Evolutionary conservation across 345 rosid species (phyloP).

Genomic region (Linum lewisii): DNA sequence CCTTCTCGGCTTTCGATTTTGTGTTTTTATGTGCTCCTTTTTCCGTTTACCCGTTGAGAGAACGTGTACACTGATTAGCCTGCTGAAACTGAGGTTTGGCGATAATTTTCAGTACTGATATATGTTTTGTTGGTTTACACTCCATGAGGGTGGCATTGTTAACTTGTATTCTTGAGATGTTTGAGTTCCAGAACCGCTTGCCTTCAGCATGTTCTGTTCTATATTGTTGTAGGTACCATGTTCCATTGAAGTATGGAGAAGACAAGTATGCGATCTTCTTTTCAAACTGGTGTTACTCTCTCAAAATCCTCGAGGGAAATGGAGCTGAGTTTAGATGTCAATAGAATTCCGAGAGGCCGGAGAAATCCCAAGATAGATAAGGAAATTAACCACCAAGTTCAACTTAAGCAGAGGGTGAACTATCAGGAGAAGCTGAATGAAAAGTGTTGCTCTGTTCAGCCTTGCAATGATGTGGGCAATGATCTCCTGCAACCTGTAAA

Average conservation of each 20-base stretch:
- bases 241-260: neutral
- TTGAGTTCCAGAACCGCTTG: neutral
- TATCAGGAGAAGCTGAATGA: neutral
- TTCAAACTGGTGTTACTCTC: neutral
- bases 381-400: neutral
- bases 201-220: neutral
- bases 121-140: neutral
- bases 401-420: neutral
- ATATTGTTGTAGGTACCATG: slow-evolving; percentile 2
- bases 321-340: neutral
- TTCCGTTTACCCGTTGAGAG: too few species aligned
- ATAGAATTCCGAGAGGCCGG: neutral
- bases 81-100: neutral
- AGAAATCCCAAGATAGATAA: neutral
- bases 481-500: neutral
- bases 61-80: too few species aligned
- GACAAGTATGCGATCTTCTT: neutral
- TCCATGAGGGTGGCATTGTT: neutral
- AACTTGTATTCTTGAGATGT: neutral
- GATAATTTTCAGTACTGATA: neutral
- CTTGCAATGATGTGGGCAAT: neutral
- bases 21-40: too few species aligned
- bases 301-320: neutral
- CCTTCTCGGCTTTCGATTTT: too few species aligned
- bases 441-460: neutral